These are phyloP conservation scores for Ustulina deusta DNA, from an alignment of 2,329 filamentous ascomycete species.

Conservation along the genomic window DNA sequence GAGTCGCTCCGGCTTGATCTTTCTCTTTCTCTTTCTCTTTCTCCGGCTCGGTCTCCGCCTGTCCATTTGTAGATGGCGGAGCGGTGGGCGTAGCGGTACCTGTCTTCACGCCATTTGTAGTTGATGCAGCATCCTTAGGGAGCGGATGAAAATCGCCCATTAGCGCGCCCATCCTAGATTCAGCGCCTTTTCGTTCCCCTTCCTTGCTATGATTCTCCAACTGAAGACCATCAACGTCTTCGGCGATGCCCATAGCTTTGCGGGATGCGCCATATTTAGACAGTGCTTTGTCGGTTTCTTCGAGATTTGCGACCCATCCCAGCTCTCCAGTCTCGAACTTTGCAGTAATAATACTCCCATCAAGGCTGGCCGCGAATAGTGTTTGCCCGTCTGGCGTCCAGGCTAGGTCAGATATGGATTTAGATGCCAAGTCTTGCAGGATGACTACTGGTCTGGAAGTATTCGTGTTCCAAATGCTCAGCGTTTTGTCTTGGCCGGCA, in stretches of 20 bases:
- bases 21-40: conserved; percentile 46
- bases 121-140: conserved; percentile 61
- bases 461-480: conserved; percentile 98
- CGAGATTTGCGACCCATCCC: conserved; percentile 84
- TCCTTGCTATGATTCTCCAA: conserved; percentile 93
- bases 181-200: conserved; percentile 87
- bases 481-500: conserved; percentile 93
- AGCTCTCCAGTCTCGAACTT: conserved; percentile 89
- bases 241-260: conserved; percentile 89
- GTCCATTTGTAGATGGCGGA: conserved; percentile 51
- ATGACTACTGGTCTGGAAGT: conserved; percentile 92
- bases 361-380: conserved; percentile 86
- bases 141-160: conserved; percentile 84
- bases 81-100: conserved; percentile 54
- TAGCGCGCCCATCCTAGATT: conserved; percentile 96
- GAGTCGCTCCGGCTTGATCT: conserved; percentile 53
- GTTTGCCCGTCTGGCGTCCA: conserved; percentile 94
- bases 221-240: conserved; percentile 88
- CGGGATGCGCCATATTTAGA: conserved; percentile 92
- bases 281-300: conserved; percentile 92
- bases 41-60: conserved; percentile 45
- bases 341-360: conserved; percentile 85
- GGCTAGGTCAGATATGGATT: conserved; percentile 92
- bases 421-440: conserved; percentile 86
- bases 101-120: conserved; percentile 65